A percentile compares a stretch with the other conserved stretches of the same genome.
Conservation (phyloP, 306 rosid genomes). For the Cucumis melo region DNA sequence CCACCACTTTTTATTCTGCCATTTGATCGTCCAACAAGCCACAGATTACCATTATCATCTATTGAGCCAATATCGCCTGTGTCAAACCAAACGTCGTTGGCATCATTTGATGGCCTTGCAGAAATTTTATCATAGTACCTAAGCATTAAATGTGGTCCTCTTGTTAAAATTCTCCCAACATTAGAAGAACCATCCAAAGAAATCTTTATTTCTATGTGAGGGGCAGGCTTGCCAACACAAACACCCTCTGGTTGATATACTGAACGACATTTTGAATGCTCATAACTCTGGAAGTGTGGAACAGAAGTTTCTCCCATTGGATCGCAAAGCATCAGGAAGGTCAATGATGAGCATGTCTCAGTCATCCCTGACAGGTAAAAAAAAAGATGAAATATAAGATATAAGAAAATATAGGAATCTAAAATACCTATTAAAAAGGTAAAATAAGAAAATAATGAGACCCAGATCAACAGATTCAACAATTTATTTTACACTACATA, state of each 20-base stretch:
- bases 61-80: conserved; percentile 79
- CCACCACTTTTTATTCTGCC: conserved; percentile 88
- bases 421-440: background rate
- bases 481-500: background rate
- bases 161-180: conserved; percentile 64
- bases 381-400: conserved; percentile 11
- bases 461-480: background rate
- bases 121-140: conserved; percentile 54
- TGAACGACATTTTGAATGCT: conserved; percentile 10
- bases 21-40: conserved; percentile 75
- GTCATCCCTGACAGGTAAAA: conserved; percentile 47
- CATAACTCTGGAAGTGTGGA: conserved; percentile 9
- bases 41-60: conserved; percentile 46
- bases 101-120: conserved; percentile 17
- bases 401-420: background rate
- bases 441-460: background rate
- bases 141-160: conserved; percentile 93
- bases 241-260: conserved; percentile 44
- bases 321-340: conserved; percentile 51
- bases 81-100: conserved; percentile 57
- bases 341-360: conserved; percentile 73
- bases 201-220: conserved; percentile 70
- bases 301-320: conserved; percentile 22
- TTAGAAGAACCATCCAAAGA: conserved; percentile 23
- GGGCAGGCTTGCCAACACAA: conserved; percentile 92